These are phyloP conservation scores for Alternaria postmessia DNA, from an alignment of 2,329 filamentous ascomycete species.

Conservation along the genomic window DNA sequence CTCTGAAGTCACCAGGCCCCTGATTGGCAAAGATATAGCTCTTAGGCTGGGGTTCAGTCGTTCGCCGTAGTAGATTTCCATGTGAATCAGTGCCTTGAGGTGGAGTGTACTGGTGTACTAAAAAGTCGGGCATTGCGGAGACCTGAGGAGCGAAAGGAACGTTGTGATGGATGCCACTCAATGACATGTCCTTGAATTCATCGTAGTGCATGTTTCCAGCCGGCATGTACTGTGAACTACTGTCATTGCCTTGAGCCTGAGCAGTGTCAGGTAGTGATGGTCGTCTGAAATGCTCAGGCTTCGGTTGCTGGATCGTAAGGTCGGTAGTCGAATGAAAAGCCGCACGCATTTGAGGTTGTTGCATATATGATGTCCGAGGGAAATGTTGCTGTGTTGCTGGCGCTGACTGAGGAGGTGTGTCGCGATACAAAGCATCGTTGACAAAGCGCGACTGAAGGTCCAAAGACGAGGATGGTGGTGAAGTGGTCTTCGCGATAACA, in stretches of 20 bases:
- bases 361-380: slow-evolving; percentile 48
- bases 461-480: slow-evolving; percentile 58
- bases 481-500: slow-evolving; percentile 48
- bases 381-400: slow-evolving; percentile 60
- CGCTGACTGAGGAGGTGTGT: slow-evolving; percentile 61
- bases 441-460: slow-evolving; percentile 42
- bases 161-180: slow-evolving; percentile 43
- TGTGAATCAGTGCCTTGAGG: slow-evolving; percentile 51
- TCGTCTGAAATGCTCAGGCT: slow-evolving; percentile 47
- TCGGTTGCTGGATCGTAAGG: slow-evolving; percentile 45
- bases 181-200: slow-evolving; percentile 36
- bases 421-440: slow-evolving; percentile 51
- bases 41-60: slow-evolving; percentile 50
- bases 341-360: slow-evolving; percentile 42
- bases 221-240: slow-evolving; percentile 35
- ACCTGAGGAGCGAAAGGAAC: slow-evolving; percentile 45
- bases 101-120: slow-evolving; percentile 59
- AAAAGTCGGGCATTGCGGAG: slow-evolving; percentile 48
- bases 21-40: slow-evolving; percentile 60
- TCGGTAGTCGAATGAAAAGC: slow-evolving; percentile 48
- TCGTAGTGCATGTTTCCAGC: slow-evolving; percentile 41
- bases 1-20: slow-evolving; percentile 54
- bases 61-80: slow-evolving; percentile 36
- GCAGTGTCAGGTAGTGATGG: slow-evolving; percentile 47
- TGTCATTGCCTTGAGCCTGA: slow-evolving; percentile 34